A percentile compares a stretch with the other conserved stretches of the same genome.
Conservation (phyloP, 805 yeast genomes). For the Saccharomycopsis synnaedendra region DNA sequence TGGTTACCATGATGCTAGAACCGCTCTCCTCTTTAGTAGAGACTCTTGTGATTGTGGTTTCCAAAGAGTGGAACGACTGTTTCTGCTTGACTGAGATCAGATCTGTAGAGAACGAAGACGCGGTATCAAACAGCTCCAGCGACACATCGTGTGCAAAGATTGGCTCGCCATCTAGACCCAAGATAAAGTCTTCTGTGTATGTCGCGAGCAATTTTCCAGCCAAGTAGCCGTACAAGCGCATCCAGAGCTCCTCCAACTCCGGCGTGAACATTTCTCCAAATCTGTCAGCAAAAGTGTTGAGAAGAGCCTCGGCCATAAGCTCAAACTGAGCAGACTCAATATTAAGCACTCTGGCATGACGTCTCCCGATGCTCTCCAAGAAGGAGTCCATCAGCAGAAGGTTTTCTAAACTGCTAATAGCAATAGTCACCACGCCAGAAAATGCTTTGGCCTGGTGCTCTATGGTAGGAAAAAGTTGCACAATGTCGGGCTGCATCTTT, state of each 20-base stretch:
- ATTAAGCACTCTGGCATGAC: conserved; percentile 45
- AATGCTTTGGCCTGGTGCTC: conserved; percentile 52
- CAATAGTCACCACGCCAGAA: conserved; percentile 48
- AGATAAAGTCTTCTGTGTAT: conserved; percentile 6
- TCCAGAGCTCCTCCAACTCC: conserved; percentile 20
- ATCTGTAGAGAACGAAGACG: too few species aligned
- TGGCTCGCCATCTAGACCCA: conserved; percentile 1
- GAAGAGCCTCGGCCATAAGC: conserved; percentile 49
- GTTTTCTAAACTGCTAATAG: conserved; percentile 43
- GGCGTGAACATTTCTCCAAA: conserved; percentile 22
- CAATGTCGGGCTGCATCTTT: conserved; percentile 35
- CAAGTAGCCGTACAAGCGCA: conserved; percentile 22
- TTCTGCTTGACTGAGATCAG: too few species aligned
- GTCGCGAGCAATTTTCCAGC: conserved; percentile 18
- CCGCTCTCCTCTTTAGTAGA: too few species aligned
- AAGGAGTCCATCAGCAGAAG: conserved; percentile 38
- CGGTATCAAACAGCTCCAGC: too few species aligned
- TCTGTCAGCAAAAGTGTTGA: conserved; percentile 46
- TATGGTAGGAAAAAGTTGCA: conserved; percentile 42
- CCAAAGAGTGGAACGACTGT: too few species aligned
- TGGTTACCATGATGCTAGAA: too few species aligned
- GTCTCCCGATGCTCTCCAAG: conserved; percentile 39
- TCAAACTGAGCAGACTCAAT: conserved; percentile 46
- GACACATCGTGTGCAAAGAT: too few species aligned
- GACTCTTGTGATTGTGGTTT: too few species aligned